Evolutionary conservation across 768 basidiomycete genomes (phyloP).

Genomic region (Chalciporus pseudorubinellus): DNA sequence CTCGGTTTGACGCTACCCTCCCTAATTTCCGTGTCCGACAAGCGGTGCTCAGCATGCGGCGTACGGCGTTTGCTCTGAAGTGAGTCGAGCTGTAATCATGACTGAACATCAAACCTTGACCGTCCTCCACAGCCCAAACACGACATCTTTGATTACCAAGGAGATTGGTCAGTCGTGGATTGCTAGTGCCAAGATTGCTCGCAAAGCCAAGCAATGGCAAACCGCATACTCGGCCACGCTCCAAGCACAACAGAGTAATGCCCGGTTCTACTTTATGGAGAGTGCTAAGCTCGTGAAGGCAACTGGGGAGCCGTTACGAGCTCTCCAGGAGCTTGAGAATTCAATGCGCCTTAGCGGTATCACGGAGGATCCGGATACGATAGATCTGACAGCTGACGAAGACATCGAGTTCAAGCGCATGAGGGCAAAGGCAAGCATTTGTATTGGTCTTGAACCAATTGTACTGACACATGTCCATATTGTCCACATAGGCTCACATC

Average conservation of each 20-base stretch:
- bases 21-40: conserved; percentile 90
- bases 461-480: background rate
- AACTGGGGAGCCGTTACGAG: conserved; percentile 77
- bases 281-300: conserved; percentile 83
- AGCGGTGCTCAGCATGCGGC: conserved; percentile 83
- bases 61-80: conserved; percentile 78
- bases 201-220: conserved; percentile 94
- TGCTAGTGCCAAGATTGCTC: conserved; percentile 89
- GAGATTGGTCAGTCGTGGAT: conserved; percentile 89
- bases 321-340: conserved; percentile 83
- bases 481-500: conserved; percentile 57
- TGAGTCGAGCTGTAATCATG: conserved; percentile 32
- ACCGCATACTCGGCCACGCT: conserved; percentile 95
- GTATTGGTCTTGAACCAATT: background rate
- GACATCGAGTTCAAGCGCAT: conserved; percentile 48
- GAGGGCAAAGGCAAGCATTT: conserved; percentile 64
- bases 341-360: conserved; percentile 57
- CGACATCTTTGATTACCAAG: conserved; percentile 40
- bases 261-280: conserved; percentile 81
- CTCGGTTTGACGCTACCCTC: conserved; percentile 71
- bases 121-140: conserved; percentile 8
- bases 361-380: conserved; percentile 41
- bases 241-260: conserved; percentile 75
- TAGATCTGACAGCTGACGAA: conserved; percentile 57
- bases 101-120: conserved; percentile 9